Evolutionary conservation across 495 filamentous ascomycete genomes (phyloP), one percentile per base, ranked within the genome.

Genomic region (Podospora sp.): DNA sequence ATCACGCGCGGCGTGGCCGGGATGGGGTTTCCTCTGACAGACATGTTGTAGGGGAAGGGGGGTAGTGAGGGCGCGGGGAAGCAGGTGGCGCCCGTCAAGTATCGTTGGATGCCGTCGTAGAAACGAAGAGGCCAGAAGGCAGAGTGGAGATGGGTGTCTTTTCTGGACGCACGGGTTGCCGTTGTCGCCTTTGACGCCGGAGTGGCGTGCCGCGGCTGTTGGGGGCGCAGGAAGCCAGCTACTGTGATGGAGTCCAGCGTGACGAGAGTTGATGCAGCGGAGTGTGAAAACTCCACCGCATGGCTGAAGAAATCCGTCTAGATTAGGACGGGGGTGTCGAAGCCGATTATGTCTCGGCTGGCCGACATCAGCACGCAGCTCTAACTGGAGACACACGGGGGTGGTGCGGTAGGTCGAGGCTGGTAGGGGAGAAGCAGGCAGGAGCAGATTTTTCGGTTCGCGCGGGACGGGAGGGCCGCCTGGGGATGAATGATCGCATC

Each of bases 1-100:
- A 89, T 91, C 70, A 92, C 86, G 70, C 89, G 86, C 68, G 90
- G 90, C 65, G 86, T 89, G 60, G 85, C 82, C 61, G 90, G 90
- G 33, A 89, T 79, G 72, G 59, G 70, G 73, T 57, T 76, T 65
- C 72, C 27, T 73, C 72, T 72, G 64, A 73, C 60, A 29, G 79
- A 76, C 77, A 80, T 83, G 71, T 69, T 69, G 73, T 77, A 79
- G 12, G 75, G 73, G 51, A 82, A 83, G 1, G 78, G 75, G 25
- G 75, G 87, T 75, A 81, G 81, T 29, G 83, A 71, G 73, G 81
- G 75, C 69, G 76, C 40, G 40, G 40, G 72, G 65, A 71, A 58
- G 71, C 71, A 63, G 71, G 89, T 78, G 60, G 80, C 73, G 68
- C 89, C 89, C 59, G 77, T 76, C 51, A 88, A 65, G 51, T 83